Conservation (phyloP, 257 asterid genomes). For the Nicotiana noctiflora region DNA sequence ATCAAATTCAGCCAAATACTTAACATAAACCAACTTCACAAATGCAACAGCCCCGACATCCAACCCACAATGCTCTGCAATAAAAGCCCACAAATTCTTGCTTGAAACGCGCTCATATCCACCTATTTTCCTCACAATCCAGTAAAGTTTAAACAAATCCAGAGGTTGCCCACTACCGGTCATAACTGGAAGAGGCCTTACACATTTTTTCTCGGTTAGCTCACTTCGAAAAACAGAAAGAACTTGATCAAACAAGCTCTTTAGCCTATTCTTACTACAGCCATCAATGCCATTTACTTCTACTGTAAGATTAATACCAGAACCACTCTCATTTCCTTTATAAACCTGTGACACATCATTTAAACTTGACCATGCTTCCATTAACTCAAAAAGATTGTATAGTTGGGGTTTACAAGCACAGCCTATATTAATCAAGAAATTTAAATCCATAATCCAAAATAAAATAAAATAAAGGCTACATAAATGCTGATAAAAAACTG, state of each 20-base stretch:
- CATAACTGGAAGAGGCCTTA: conserved; percentile 48
- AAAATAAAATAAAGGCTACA: neutral
- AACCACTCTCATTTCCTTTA: conserved; percentile 16
- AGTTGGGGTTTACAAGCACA: neutral
- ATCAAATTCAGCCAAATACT: conserved; percentile 58
- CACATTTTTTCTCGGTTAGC: conserved; percentile 20
- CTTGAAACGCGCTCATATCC: conserved; percentile 37
- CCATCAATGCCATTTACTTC: conserved; percentile 39
- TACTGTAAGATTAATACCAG: conserved; percentile 19
- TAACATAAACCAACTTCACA: conserved; percentile 40
- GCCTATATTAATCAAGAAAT: neutral
- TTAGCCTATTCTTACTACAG: conserved; percentile 40
- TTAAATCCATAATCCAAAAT: neutral
- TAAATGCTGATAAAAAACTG: neutral
- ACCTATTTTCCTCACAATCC: conserved; percentile 54
- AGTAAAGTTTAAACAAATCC: conserved; percentile 62
- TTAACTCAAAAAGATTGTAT: conserved; percentile 15
- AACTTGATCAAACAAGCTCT: conserved; percentile 50
- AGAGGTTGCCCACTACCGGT: conserved; percentile 39
- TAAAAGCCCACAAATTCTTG: conserved; percentile 47
- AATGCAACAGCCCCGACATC: conserved; percentile 22
- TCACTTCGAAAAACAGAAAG: conserved; percentile 37
- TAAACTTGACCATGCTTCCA: conserved; percentile 40
- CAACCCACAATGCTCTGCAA: conserved; percentile 51
- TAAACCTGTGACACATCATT: conserved; percentile 18